Evolutionary conservation across 1,139 yeast genomes (phyloP), one percentile per base, ranked within the genome.

Genomic region (Pichia norvegensis): DNA sequence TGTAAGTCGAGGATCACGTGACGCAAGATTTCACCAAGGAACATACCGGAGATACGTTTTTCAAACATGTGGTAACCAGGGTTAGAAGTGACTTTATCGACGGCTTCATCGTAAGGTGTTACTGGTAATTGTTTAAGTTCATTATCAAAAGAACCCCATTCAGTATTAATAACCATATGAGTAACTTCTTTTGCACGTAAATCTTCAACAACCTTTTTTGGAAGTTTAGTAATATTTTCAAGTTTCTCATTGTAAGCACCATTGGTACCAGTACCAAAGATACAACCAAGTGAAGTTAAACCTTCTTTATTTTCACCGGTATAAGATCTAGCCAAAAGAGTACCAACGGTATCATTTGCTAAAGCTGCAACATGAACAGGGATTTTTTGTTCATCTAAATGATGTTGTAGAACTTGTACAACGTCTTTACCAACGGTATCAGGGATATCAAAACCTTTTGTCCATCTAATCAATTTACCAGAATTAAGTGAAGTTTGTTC

Each of bases 121-220:
- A 69, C 73, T 48, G 96, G 97, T 55, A 88, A 70, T 40, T 79
- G 69, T 54, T 77, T 68, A 47, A 87, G 70, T 25, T 77, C 79
- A 59, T 88, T 88, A 65, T 90, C 97, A 61, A 88, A 90, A 38
- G 95, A 85, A 51, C 97, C 97, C 96, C 97, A 90, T 67, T 90
- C 97, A 38, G 96, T 88, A 68, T 90, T 90, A 59, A 90, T 74
- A 48, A 87, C 85, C 97, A 90, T 90, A 50, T 85, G 81, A 2
- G 71, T 69, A 50, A 76, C 75, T 29, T 76, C 78, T 41, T 67
- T 62, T 25, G 65, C 57, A 44, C 68, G 68, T 42, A 74, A 60
- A 37, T 70, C 66, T 21, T 70, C 72, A 6, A 69, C 56, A 11
- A 67, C 62, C 11, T 67, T 67, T 0, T 67, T 64, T 27, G 73